A percentile compares a stretch with the other conserved stretches of the same genome.
Evolutionary conservation across 2,329 filamentous ascomycete genomes (phyloP).

Genomic region (Ophiosphaerella narmari): DNA sequence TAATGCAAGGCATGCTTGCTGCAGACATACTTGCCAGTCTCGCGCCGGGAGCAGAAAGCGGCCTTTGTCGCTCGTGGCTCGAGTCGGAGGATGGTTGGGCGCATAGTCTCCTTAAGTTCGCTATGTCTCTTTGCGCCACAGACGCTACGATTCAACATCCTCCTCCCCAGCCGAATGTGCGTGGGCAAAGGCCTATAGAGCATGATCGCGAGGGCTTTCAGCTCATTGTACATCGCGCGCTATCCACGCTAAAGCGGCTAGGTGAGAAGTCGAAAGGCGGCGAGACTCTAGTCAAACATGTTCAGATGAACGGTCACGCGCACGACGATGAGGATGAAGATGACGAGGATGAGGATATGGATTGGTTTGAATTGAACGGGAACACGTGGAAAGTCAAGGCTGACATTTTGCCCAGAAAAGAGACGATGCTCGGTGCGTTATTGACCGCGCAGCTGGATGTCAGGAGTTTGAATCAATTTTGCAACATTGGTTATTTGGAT

Average conservation of each 20-base stretch:
- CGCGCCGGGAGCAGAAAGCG: slow-evolving; percentile 70
- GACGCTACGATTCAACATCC: slow-evolving; percentile 34
- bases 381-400: slow-evolving; percentile 42
- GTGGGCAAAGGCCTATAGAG: slow-evolving; percentile 39
- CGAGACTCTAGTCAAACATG: slow-evolving; percentile 37
- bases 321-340: slow-evolving; percentile 32
- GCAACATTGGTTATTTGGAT: slow-evolving; percentile 44
- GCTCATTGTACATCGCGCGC: slow-evolving; percentile 50
- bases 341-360: slow-evolving; percentile 39
- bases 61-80: slow-evolving; percentile 79
- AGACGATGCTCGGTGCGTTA: slow-evolving; percentile 53
- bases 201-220: slow-evolving; percentile 44
- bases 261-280: slow-evolving; percentile 50
- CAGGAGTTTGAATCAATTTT: slow-evolving; percentile 49
- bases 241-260: slow-evolving; percentile 53
- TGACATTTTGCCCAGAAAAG: slow-evolving; percentile 52
- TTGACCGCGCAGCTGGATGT: slow-evolving; percentile 51
- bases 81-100: slow-evolving; percentile 83
- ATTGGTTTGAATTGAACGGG: slow-evolving; percentile 37
- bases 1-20: slow-evolving; percentile 90
- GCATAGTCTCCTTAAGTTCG: slow-evolving; percentile 75
- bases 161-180: slow-evolving; percentile 31
- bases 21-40: slow-evolving; percentile 85
- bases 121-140: slow-evolving; percentile 63
- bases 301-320: slow-evolving; percentile 31